These are phyloP conservation scores for Colletotrichum sp. DNA, from an alignment of 2,329 filamentous ascomycete genomes.

Conservation along the genomic window DNA sequence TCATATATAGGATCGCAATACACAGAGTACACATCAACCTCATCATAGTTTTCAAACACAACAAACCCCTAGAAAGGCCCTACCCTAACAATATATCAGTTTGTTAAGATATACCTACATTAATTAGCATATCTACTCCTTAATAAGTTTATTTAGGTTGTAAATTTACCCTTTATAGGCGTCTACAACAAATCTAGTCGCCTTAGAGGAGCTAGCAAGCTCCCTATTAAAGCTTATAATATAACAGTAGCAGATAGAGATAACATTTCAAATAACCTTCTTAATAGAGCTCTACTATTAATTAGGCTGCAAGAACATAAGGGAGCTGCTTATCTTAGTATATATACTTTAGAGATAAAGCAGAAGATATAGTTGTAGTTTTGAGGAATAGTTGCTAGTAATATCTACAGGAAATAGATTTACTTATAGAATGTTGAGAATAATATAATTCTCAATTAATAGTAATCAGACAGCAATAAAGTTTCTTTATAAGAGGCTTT, in stretches of 20 bases:
- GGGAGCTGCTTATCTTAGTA: not conserved
- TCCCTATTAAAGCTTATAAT: conserved; percentile 99
- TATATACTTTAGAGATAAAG: not conserved
- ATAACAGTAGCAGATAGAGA: conserved; percentile 97
- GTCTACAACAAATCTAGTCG: conserved; percentile 97
- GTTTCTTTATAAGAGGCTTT: not conserved
- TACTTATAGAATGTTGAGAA: too few relatives aligned
- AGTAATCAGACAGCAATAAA: not conserved
- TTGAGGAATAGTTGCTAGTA: not conserved
- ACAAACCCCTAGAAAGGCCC: conserved; percentile 98
- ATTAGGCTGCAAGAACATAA: not conserved
- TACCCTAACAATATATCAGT: conserved; percentile 66
- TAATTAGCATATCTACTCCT: not conserved
- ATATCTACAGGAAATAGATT: not conserved
- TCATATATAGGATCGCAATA: conserved; percentile 99
- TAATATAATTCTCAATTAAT: not conserved
- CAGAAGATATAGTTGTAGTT: not conserved
- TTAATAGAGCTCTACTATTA: conserved; percentile 45
- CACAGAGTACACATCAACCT: conserved; percentile 93
- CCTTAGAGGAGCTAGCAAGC: conserved; percentile 88
- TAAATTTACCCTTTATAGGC: conserved; percentile 78
- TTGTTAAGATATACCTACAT: not conserved
- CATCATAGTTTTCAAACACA: conserved; percentile 98
- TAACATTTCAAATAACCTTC: conserved; percentile 92
- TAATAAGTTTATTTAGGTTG: conserved; percentile 77